Conservation (phyloP, 192 early-diverging fungal species). For the Entrophospora sp. region DNA sequence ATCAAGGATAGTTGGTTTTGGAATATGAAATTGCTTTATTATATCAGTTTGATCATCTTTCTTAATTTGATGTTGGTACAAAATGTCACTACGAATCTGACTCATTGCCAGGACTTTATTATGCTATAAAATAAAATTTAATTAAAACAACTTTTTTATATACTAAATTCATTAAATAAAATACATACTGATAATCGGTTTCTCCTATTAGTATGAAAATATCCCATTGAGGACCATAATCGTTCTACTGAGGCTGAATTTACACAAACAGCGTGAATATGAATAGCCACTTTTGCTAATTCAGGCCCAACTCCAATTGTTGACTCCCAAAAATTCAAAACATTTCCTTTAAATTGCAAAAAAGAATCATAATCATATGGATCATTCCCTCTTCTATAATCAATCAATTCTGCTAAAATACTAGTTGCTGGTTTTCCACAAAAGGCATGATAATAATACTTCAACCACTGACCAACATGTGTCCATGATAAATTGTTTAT, state of each 20-base stretch:
- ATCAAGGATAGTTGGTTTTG: neutral
- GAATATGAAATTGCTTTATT: neutral
- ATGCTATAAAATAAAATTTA: neutral
- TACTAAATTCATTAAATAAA: neutral
- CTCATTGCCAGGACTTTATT: conserved; percentile 1
- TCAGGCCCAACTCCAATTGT: neutral
- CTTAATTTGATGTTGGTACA: neutral
- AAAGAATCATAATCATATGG: conserved; percentile 5
- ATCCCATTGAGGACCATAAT: neutral
- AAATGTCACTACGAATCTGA: conserved; percentile 1
- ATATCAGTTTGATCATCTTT: neutral
- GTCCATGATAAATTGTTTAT: neutral
- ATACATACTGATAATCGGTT: neutral
- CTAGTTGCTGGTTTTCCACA: neutral
- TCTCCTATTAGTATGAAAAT: neutral
- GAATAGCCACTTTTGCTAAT: neutral
- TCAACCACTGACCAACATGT: neutral
- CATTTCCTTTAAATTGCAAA: neutral
- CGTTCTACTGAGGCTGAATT: neutral
- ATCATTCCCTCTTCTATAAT: neutral
- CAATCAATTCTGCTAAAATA: conserved; percentile 1
- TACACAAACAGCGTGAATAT: neutral
- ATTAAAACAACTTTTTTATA: neutral
- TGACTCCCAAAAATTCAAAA: neutral
- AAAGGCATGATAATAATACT: neutral